Evolutionary conservation across 2,329 filamentous ascomycete genomes (phyloP), one percentile per base, ranked within the genome.

Genomic region (Trichoderma aggressivum): DNA sequence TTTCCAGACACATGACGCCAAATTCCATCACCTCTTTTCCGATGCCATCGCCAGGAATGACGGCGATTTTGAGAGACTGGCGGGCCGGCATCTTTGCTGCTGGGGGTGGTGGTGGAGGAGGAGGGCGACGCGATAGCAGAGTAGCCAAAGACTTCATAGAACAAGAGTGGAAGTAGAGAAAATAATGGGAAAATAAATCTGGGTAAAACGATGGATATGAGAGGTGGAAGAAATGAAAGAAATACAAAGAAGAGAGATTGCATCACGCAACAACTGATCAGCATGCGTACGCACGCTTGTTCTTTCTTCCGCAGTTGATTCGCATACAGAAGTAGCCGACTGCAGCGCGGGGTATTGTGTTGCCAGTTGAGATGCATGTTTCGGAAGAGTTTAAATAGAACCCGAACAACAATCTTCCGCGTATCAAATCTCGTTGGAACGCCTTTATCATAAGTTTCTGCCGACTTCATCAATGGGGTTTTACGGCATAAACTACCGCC

Each of bases 31-130:
- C 88, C 77, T 91, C 89, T 2, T 84, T 83, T 32, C 89, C 89
- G 64, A 91, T 90, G 30, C 89, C 88, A 76, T 91, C 88, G 16
- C 87, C 88, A 8, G 89, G 86, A 72, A 91, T 89, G 28, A 88
- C 66, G 32, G 66, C 66, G 39, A 69, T 61, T 32, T 39, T 69
- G 56, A 69, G 55, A 34, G 28, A 86, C 71, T 70, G 64, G 18
- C n/a, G n/a, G 6, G 56, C 30, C 30, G 56, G 30, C 56, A 34
- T 50, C 55, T 11, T 39, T 18, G 39, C 11, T 34, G 28, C n/a
- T 12, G 6, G 24, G 16, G 26, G n/a, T 34, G 10, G 30, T 66
- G n/a, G n/a, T 50, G 43, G 28, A 32, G n/a, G n/a, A 21, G 43
- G 28, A 32, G 34, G 12, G 36, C 36, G 56, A 53, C 14, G 11